phyloP scores from a whole-genome alignment of 2,329 filamentous ascomycete species.

The Diplodia intermedia region DNA sequence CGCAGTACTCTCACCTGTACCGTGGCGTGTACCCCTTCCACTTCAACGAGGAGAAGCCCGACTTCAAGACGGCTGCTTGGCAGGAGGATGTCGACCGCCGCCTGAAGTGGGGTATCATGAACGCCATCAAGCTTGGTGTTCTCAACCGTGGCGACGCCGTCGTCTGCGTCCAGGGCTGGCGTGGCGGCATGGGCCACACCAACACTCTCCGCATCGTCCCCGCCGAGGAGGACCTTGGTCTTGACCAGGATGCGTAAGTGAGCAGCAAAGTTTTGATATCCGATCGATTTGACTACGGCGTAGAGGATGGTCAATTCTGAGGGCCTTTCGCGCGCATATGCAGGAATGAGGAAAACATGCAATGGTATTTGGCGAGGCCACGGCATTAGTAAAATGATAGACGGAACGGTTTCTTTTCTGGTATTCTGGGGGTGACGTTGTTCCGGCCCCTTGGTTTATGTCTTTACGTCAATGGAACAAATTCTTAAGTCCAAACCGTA shows the following conservation, averaged over 20 bases:
- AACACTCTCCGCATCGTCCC: conserved; percentile 71
- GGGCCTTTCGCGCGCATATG: conserved; percentile 1
- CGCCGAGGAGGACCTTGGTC: conserved; percentile 57
- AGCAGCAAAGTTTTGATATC: conserved; percentile 16
- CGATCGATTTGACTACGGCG: conserved; percentile 26
- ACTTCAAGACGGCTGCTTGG: conserved; percentile 93
- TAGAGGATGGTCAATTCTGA: conserved; percentile 13
- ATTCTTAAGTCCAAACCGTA: background rate
- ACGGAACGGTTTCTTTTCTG: conserved; percentile 26
- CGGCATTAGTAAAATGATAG: conserved; percentile 23
- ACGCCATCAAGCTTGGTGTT: conserved; percentile 82
- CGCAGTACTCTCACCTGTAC: conserved; percentile 85
- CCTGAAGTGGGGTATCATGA: conserved; percentile 94
- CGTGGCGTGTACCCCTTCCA: conserved; percentile 98
- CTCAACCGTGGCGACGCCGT: conserved; percentile 75
- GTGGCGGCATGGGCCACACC: conserved; percentile 89
- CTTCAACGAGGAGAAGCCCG: conserved; percentile 91
- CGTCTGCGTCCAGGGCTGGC: conserved; percentile 88
- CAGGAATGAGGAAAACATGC: conserved; percentile 12
- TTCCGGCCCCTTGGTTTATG: background rate
- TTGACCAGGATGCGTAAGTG: conserved; percentile 54
- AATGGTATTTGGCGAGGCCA: conserved; percentile 16
- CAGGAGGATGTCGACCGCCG: conserved; percentile 98
- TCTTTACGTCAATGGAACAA: conserved; percentile 9
- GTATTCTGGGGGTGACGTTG: background rate